Percentiles rank a stretch among this genome's conserved stretches.
Conservation (phyloP, 2,329 filamentous ascomycete species). For the Plenodomus biglobosus region DNA sequence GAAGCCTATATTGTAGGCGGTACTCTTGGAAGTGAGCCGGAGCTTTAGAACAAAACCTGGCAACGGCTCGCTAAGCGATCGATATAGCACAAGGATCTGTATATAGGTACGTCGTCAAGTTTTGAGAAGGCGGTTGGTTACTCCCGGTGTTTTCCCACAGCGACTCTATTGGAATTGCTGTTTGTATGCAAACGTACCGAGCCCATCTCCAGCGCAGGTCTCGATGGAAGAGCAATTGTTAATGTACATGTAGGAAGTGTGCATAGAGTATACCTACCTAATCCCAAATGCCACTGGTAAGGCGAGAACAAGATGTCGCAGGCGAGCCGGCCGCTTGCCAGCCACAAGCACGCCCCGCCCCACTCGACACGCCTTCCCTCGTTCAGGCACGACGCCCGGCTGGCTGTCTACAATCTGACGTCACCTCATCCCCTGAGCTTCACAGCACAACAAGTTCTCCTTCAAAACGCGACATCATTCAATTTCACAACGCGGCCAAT, state of each 20-base stretch:
- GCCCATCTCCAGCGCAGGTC: neutral
- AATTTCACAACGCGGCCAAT: neutral
- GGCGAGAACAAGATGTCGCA: constrained; percentile 9
- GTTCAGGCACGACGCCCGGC: constrained; percentile 12
- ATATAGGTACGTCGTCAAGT: constrained; percentile 11
- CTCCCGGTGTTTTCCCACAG: neutral
- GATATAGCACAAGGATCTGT: constrained; percentile 32
- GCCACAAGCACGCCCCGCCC: constrained; percentile 9
- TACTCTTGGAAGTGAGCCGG: constrained; percentile 7
- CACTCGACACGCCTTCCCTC: constrained; percentile 10
- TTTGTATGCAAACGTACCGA: neutral
- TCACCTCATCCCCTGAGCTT: neutral
- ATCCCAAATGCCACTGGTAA: constrained; percentile 5
- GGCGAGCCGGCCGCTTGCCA: constrained; percentile 4
- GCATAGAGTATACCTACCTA: neutral
- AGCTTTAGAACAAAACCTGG: constrained; percentile 10
- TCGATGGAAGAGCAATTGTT: neutral
- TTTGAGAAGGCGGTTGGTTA: neutral
- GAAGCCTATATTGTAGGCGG: constrained; percentile 21
- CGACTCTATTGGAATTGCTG: too few species aligned
- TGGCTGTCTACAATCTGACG: neutral
- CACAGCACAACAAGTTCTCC: neutral
- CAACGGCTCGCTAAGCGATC: constrained; percentile 14
- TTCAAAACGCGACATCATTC: neutral
- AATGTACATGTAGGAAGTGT: neutral